Evolutionary conservation across 2,329 filamentous ascomycete genomes (phyloP), one percentile per base, ranked within the genome.

Genomic region (Daldinia eschscholtzii): DNA sequence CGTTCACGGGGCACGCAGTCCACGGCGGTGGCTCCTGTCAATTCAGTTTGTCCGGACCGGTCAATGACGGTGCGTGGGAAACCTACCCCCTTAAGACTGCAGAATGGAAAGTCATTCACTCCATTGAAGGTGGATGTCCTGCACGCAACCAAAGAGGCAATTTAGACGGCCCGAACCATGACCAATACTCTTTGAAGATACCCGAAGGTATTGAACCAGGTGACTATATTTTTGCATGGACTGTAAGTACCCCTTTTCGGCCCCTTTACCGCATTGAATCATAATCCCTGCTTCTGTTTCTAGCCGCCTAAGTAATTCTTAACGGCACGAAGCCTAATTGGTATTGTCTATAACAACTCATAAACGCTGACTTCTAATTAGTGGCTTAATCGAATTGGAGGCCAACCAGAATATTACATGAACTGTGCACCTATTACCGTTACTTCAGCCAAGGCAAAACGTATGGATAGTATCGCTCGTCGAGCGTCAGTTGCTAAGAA

Each of bases 21-120:
- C 92, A 94, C 71, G 91, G 91, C 26, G 92, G 92, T 65, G 92
- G 92, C 0, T 91, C 89, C 3, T 94, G 92, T 79, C 92, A 94
- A 76, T 83, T 94, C 73, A 87, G 86, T n/a, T 79, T 94, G 70
- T 90, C 90, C 1, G 68, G 65, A 0, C 65, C 65, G 0, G 48
- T 70, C 15, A 55, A 5, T 10, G 48, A 70, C n/a, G 68, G 60
- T 26, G 41, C 39, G 2, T 68, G 62, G 1, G 88, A 87, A 20
- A 91, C 92, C 66, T 64, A 72, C 15, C 85, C 90, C 12, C 86
- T 85, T 1, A 85, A 84, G 67, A 78, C 85, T 64, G 85, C 84
- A 2, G 81, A 83, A 50, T 94, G 89, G 87, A 89, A 89, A 73
- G 91, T 94, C 71, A 91, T 94, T 74, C 85, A 92, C 76, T 91